Evolutionary conservation across 2,329 filamentous ascomycete species (phyloP).

Genomic region (Exutisphaerella laricina): DNA sequence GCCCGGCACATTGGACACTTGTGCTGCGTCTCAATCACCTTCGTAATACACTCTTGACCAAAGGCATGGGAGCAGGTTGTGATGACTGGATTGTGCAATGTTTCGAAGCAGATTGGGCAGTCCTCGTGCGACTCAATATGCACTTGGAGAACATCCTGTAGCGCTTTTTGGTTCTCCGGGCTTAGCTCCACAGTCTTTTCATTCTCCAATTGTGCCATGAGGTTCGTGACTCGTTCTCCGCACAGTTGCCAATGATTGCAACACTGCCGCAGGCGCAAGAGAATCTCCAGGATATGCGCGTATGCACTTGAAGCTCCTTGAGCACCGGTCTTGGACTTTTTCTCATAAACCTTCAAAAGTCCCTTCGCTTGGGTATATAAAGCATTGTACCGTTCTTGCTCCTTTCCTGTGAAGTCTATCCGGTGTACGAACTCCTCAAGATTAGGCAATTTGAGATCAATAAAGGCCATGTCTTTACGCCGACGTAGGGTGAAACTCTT

Average conservation of each 20-base stretch:
- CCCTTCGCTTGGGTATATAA: conserved; percentile 71
- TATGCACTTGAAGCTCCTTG: conserved; percentile 50
- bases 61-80: conserved; percentile 81
- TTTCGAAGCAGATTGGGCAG: conserved; percentile 75
- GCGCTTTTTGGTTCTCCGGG: conserved; percentile 62
- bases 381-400: conserved; percentile 70
- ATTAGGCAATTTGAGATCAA: conserved; percentile 71
- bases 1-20: conserved; percentile 83
- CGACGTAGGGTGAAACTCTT: conserved; percentile 72
- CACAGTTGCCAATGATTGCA: conserved; percentile 88
- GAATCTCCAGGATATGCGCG: conserved; percentile 69
- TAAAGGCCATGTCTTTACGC: conserved; percentile 82
- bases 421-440: conserved; percentile 73
- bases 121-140: conserved; percentile 76
- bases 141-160: conserved; percentile 70
- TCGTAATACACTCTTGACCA: conserved; percentile 66
- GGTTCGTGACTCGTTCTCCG: conserved; percentile 64
- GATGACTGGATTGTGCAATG: conserved; percentile 67
- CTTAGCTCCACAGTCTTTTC: conserved; percentile 64
- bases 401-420: conserved; percentile 66
- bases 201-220: conserved; percentile 63
- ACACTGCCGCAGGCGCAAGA: conserved; percentile 76
- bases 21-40: conserved; percentile 66
- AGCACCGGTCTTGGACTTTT: conserved; percentile 16
- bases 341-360: conserved; percentile 52